These are phyloP conservation scores for Paramecium bursaria DNA, from an alignment of 73 alveolate genomes.

Conservation along the genomic window DNA sequence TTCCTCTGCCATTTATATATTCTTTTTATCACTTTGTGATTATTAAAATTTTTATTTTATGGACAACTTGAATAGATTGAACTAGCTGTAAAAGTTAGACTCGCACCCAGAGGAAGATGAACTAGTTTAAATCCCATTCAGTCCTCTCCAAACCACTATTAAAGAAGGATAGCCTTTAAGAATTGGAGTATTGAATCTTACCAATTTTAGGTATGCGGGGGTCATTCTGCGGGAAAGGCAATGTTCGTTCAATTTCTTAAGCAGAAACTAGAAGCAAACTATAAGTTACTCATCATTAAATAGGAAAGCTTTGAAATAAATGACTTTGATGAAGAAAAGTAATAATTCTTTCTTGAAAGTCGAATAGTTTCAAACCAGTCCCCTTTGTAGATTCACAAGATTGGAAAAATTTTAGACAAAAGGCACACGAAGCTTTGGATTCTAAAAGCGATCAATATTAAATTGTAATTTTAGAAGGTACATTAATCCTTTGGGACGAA, in stretches of 20 bases:
- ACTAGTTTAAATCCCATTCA: too few species aligned
- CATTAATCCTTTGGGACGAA: constrained; percentile 79
- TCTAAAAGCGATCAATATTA: background rate
- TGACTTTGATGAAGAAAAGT: constrained; percentile 12
- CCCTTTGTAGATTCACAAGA: constrained; percentile 12
- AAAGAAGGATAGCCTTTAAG: constrained; percentile 14
- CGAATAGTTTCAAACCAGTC: background rate
- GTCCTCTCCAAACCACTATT: background rate
- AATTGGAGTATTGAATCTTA: constrained; percentile 10
- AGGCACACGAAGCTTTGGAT: background rate
- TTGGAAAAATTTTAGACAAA: constrained; percentile 29
- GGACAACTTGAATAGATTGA: too few species aligned
- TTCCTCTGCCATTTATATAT: too few species aligned
- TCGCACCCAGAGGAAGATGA: too few species aligned
- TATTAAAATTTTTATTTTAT: too few species aligned
- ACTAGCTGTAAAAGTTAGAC: too few species aligned
- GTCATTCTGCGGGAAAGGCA: constrained; percentile 54
- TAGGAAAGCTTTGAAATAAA: constrained; percentile 41
- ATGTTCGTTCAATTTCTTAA: background rate
- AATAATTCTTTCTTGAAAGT: background rate
- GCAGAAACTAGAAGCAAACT: background rate
- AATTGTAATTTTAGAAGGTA: constrained; percentile 94
- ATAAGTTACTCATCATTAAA: background rate
- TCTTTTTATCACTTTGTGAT: too few species aligned
- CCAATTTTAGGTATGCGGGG: constrained; percentile 33